Base-by-base conservation (phyloP, 805 yeast genomes). In the Sporopachydermia lactativora region DNA sequence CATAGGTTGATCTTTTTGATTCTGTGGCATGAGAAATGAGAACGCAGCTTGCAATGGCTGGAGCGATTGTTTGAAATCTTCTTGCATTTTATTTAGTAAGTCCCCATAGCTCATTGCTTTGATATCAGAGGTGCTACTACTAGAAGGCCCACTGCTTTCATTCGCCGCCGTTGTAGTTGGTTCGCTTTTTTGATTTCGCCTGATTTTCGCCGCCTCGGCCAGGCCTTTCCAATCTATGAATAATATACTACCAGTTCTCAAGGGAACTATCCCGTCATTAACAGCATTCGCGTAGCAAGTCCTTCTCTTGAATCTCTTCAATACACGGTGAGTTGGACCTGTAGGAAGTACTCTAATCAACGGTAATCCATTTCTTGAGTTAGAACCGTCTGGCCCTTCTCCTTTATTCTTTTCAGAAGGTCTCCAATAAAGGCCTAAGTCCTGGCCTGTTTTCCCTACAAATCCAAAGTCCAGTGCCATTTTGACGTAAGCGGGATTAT, bases 231-330 rank as follows among this genome's bases (percentile, higher is more conserved):
- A 79, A 53, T 82, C 89, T 18, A 82, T 47, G 52, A 71, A 82
- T 17, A 82, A 58, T 40, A 82, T 53, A 0, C 85, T 77, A 0
- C 85, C 69, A 0, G 92, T 79, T 43, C 88, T 66, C 41, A 82
- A 62, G 0, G 94, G 92, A 0, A 82, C 94, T 28, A 82, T 78
- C 2, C 92, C 94, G 58, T 82, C 94, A 53, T 82, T 77, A 3
- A 76, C 58, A 0, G 77, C 76, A 54, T 82, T 82, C 1, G 89
- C 86, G 55, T 82, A 82, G 1, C 80, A 57, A 0, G 89, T 81
- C 50, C 94, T 62, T 41, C 81, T 65, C 40, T 58, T 63, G 53
- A 82, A 82, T 45, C 55, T 59, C 43, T 68, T 67, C 40, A 82
- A 57, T 0, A 78, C 62, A 36, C 58, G 62, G 51, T 78, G 77